phyloP scores from a whole-genome alignment of 2,329 filamentous ascomycete genomes.

The Aspergillus vadensis region DNA sequence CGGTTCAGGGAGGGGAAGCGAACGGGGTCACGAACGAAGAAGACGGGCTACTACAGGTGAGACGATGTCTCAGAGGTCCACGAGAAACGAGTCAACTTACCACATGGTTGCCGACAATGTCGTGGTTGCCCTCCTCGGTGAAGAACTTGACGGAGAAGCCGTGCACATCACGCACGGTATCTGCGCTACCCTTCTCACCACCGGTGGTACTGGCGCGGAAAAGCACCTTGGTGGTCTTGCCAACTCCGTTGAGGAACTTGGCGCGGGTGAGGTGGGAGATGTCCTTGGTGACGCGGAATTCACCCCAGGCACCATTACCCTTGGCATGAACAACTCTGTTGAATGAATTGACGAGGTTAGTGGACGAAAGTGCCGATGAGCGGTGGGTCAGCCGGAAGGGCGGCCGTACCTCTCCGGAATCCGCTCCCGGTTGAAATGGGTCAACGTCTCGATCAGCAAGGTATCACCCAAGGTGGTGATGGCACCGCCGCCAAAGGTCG shows the following conservation, averaged over 20 bases:
- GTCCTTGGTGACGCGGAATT: slow-evolving; percentile 10
- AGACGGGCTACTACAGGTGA: slow-evolving; percentile 38
- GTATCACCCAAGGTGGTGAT: slow-evolving; percentile 9
- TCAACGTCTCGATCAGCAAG: slow-evolving; percentile 7
- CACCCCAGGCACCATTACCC: slow-evolving; percentile 8
- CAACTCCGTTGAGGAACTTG: slow-evolving; percentile 7
- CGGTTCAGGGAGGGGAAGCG: slow-evolving; percentile 51
- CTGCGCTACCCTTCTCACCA: slow-evolving; percentile 2
- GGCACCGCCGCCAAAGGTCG: slow-evolving; percentile 9
- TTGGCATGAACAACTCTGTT: slow-evolving; percentile 10
- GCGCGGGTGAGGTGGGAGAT: slow-evolving; percentile 9
- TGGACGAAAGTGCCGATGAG: background rate
- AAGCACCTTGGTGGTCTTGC: slow-evolving; percentile 6
- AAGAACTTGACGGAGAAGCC: slow-evolving; percentile 9
- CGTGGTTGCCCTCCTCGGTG: slow-evolving; percentile 11
- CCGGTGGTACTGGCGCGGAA: slow-evolving; percentile 8
- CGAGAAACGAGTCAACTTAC: background rate
- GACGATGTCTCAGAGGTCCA: background rate
- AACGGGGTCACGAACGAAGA: slow-evolving; percentile 49
- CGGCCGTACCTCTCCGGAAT: slow-evolving; percentile 6
- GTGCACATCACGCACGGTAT: slow-evolving; percentile 6
- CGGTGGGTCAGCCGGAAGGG: background rate
- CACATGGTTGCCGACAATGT: slow-evolving; percentile 8
- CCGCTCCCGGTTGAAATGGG: slow-evolving; percentile 9
- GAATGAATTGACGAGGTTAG: background rate